phyloP scores from a whole-genome alignment of 768 basidiomycete genomes.

The Boletus eberwhitei region DNA sequence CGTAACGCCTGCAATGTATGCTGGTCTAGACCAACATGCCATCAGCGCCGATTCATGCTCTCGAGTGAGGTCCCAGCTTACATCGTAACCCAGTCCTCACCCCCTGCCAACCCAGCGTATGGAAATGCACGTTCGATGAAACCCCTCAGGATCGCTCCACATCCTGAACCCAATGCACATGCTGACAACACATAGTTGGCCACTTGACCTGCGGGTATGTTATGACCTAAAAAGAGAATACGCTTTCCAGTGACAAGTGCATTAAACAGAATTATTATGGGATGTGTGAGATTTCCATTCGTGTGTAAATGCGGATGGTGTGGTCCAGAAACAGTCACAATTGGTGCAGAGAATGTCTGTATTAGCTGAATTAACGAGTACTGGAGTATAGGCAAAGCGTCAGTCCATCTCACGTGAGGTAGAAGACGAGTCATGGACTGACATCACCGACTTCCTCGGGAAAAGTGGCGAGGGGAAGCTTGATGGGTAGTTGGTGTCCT shows the following conservation, averaged over 20 bases:
- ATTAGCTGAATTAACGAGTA: slow-evolving; percentile 91
- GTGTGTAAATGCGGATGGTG: slow-evolving; percentile 92
- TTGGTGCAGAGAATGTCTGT: slow-evolving; percentile 69
- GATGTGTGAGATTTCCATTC: slow-evolving; percentile 85
- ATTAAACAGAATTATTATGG: slow-evolving; percentile 94
- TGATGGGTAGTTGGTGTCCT: slow-evolving; percentile 81
- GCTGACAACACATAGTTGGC: slow-evolving; percentile 91
- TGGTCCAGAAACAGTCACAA: slow-evolving; percentile 63
- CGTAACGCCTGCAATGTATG: slow-evolving; percentile 94
- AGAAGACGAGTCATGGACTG: slow-evolving; percentile 31
- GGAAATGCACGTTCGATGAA: slow-evolving; percentile 93
- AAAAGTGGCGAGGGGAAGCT: slow-evolving; percentile 86
- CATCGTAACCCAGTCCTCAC: slow-evolving; percentile 89
- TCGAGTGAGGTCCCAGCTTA: slow-evolving; percentile 38
- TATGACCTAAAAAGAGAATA: slow-evolving; percentile 93
- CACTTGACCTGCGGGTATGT: slow-evolving; percentile 84
- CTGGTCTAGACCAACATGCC: slow-evolving; percentile 51
- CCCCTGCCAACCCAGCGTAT: slow-evolving; percentile 85
- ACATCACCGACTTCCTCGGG: slow-evolving; percentile 97
- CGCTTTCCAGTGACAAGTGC: slow-evolving; percentile 93
- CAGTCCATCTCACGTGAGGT: slow-evolving; percentile 4
- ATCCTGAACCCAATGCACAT: slow-evolving; percentile 89
- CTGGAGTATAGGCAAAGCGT: slow-evolving; percentile 38
- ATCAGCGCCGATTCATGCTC: slow-evolving; percentile 1
- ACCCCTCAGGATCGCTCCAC: slow-evolving; percentile 78